Base-by-base conservation (phyloP, 345 rosid species). In the Passiflora organensis region DNA sequence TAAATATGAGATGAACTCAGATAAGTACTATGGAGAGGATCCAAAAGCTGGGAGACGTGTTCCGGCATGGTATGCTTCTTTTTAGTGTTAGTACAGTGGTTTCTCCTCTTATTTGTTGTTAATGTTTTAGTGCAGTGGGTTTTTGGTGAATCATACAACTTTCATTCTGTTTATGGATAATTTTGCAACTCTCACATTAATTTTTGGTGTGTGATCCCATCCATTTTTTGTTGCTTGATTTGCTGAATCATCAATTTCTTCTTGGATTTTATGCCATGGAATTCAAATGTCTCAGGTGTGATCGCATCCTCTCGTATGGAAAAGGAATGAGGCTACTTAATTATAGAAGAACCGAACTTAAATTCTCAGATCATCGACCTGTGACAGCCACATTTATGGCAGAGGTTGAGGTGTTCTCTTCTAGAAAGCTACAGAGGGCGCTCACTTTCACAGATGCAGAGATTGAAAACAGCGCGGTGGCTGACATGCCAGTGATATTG, bases 291-390 rank as follows among this genome's bases (percentile, higher is more conserved):
- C 66, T 36, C 55, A 91, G 98, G 98, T 88, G 96, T 60, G 99
- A 93, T 28, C 88, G 99, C 60, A 74, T 93, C 48, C 82, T 93
- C 54, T 82, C 88, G 0, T 66, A 64, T 32, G 99, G 99, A 16
- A 86, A 82, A 53, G 99, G 95, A 68, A 71, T 88, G 85, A 86
- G 49, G 78, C 82, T 80, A 54, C 73, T 82, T 62, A 69, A 72
- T 16, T 93, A 93, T 76, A 37, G 82, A 65, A 72, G 99, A 58
- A 71, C 72, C 18, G 99, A 93, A 57, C 79, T 82, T 47, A 78
- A 56, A 43, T 73, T 83, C 53, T 93, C 99, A 17, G 99, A 93
- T 70, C 99, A 93, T 67, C 88, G 99, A 28, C 99, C 99, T 6
- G 99, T 93, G 49, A 78, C 83, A 20, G 99, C 99, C 32, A 76